Evolutionary conservation across 768 basidiomycete genomes (phyloP).

Genomic region (Serendipita indica): DNA sequence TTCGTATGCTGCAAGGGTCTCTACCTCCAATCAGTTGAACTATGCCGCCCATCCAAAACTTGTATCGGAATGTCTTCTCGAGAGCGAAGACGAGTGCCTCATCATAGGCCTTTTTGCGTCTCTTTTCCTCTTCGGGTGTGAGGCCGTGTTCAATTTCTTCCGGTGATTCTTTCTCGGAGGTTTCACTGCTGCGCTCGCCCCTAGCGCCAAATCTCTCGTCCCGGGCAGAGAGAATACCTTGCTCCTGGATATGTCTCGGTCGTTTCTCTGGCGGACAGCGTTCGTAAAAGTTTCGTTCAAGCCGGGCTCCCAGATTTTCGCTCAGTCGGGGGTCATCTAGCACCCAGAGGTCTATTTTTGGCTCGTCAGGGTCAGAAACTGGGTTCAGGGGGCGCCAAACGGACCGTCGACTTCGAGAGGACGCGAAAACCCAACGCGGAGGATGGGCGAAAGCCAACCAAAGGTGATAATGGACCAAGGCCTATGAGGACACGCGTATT

Average conservation of each 20-base stretch:
- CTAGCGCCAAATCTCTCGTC: slow-evolving; percentile 1
- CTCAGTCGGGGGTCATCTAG: slow-evolving; percentile 30
- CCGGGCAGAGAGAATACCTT: not conserved
- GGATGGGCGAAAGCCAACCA: slow-evolving; percentile 40
- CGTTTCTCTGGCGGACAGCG: slow-evolving; percentile 37
- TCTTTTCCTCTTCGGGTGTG: not conserved
- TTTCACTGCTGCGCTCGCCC: slow-evolving; percentile 14
- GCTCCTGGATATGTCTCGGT: slow-evolving; percentile 15
- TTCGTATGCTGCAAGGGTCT: not conserved
- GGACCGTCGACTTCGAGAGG: slow-evolving; percentile 43
- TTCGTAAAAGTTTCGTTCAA: slow-evolving; percentile 35
- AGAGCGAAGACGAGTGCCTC: slow-evolving; percentile 5
- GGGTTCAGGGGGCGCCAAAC: not conserved
- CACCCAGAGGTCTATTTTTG: slow-evolving; percentile 36
- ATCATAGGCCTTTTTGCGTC: slow-evolving; percentile 6
- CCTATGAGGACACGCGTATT: slow-evolving; percentile 19
- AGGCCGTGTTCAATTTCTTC: not conserved
- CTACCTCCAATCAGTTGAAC: slow-evolving; percentile 4
- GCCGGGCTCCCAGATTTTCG: slow-evolving; percentile 25
- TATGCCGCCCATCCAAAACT: slow-evolving; percentile 5
- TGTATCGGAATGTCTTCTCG: slow-evolving; percentile 1
- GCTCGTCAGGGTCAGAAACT: not conserved
- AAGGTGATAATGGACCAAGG: slow-evolving; percentile 33
- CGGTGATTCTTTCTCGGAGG: not conserved
- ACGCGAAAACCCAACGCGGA: slow-evolving; percentile 42